Evolutionary conservation across 192 early-diverging fungal species (phyloP), one percentile per base, ranked within the genome.

Genomic region (Coemansia sp.): DNA sequence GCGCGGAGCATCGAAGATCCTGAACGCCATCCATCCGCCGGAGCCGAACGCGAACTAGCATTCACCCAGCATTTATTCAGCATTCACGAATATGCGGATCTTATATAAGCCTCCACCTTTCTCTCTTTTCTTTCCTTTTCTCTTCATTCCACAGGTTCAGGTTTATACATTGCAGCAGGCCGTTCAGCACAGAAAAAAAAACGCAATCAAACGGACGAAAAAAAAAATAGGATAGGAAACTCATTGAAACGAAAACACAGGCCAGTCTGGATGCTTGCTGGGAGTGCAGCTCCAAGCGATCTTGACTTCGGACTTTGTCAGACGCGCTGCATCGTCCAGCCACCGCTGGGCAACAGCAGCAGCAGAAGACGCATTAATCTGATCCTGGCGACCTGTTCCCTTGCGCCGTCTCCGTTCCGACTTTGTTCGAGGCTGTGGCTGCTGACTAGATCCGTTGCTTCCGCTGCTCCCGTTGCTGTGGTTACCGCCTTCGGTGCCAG

Each of bases 1-100:
- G 37, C 61, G 62, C 26, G 90, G 90, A 16, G 90, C 85, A 1
- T 61, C 68, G 8, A 74, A 62, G 0, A 87, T 92, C 19, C 73
- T 92, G 56, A 65, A 78, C 4, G 73, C 73, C 55, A 90, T 92
- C 36, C 61, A 52, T 36, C 47, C 48, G 8, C 41, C 18, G 16
- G 36, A 60, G 15, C 11, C 8, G 11, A 45, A 18, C 26, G 26
- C 26, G 26, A 26, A 26, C 26, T 26, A 26, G 26, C 26, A 26
- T 26, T 26, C 26, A 26, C 26, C 26, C 26, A 26, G 26, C 26
- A 26, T 26, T 26, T 3, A 26, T 3, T 3, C 26, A 26, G 26
- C 26, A 26, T 26, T 26, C 26, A 26, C 26, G 26, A 3, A 26
- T 26, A 26, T 3, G 26, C 26, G 26, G 26, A 26, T 26, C 26